Evolutionary conservation across 768 basidiomycete species (phyloP).

Genomic region (Lyophyllum atratum): DNA sequence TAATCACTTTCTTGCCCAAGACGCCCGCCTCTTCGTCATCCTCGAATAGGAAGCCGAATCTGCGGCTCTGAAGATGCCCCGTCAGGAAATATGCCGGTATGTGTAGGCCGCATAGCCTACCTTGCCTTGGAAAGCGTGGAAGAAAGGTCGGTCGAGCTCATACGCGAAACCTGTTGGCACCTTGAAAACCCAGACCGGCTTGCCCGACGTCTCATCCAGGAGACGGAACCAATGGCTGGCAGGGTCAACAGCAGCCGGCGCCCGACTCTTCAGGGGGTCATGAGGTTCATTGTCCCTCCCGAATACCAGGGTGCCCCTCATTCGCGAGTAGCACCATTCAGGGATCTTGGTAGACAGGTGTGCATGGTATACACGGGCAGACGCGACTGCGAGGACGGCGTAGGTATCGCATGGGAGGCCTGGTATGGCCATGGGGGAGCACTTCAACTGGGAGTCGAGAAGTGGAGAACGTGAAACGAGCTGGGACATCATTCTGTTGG

Average conservation of each 20-base stretch:
- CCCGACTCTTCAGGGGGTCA: conserved; percentile 24
- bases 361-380: conserved; percentile 64
- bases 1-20: conserved; percentile 41
- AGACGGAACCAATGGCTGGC: conserved; percentile 64
- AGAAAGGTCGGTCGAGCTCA: conserved; percentile 85
- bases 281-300: conserved; percentile 40
- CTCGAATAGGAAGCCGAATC: conserved; percentile 53
- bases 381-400: conserved; percentile 52
- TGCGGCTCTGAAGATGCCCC: conserved; percentile 55
- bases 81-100: conserved; percentile 38
- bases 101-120: conserved; percentile 45
- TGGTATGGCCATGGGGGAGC: conserved; percentile 9
- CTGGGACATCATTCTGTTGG: conserved; percentile 17
- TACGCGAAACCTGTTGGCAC: conserved; percentile 67
- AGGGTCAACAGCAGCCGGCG: conserved; percentile 18
- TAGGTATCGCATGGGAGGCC: conserved; percentile 30
- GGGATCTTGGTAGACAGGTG: conserved; percentile 45
- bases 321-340: conserved; percentile 62
- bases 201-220: conserved; percentile 54
- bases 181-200: conserved; percentile 70
- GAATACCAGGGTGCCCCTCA: conserved; percentile 63
- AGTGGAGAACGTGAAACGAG: conserved; percentile 13
- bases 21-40: conserved; percentile 48
- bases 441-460: conserved; percentile 13
- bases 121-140: conserved; percentile 86